Conservation (phyloP, 495 filamentous ascomycete genomes). For the Darksidea phi region DNA sequence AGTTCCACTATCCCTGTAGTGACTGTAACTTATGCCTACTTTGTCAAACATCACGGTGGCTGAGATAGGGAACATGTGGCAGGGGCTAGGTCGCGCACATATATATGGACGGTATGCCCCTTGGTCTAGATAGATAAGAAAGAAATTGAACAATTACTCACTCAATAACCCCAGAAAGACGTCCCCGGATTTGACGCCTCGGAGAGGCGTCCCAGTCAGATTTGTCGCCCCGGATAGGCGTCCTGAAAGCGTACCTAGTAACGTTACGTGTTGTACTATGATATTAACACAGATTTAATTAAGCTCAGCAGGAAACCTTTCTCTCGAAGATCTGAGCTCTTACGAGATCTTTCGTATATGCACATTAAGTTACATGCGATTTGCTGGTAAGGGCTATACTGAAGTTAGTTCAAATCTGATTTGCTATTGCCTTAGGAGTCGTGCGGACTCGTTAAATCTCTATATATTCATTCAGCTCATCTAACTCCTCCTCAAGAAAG, state of each 20-base stretch:
- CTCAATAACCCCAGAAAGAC: constrained; percentile 3
- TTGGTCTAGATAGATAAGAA: not conserved
- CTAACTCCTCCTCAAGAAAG: constrained; percentile 14
- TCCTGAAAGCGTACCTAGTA: constrained; percentile 11
- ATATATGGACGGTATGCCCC: constrained; percentile 1
- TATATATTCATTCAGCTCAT: constrained; percentile 18
- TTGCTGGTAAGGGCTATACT: constrained; percentile 7
- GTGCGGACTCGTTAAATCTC: constrained; percentile 12
- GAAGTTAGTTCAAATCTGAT: constrained; percentile 8
- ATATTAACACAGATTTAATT: constrained; percentile 14
- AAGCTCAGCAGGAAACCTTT: constrained; percentile 5
- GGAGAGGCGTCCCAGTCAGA: not conserved
- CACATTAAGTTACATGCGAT: constrained; percentile 1
- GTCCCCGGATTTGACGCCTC: not conserved
- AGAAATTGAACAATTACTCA: too few relatives aligned
- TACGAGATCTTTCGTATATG: constrained; percentile 7
- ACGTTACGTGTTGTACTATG: constrained; percentile 6
- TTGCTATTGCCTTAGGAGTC: constrained; percentile 21
- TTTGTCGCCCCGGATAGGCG: constrained; percentile 3
- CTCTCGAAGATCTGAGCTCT: constrained; percentile 2
- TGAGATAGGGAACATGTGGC: too few relatives aligned
- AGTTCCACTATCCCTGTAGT: constrained; percentile 10
- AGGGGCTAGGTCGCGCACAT: too few relatives aligned
- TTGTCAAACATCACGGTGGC: constrained; percentile 3
- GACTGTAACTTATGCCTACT: constrained; percentile 9